Conservation (phyloP, 2,329 filamentous ascomycete genomes). For the Lachnellula willkommii region DNA sequence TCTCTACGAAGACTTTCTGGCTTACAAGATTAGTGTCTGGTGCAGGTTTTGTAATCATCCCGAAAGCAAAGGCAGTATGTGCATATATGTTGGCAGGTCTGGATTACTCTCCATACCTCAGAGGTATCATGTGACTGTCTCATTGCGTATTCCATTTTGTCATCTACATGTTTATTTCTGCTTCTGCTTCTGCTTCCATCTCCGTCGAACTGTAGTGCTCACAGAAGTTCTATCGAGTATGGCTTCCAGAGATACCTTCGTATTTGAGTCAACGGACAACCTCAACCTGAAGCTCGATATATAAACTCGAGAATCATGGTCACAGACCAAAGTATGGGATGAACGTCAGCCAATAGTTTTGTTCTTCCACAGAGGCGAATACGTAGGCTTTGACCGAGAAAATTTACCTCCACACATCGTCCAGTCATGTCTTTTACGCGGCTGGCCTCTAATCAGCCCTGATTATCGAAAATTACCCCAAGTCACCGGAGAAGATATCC, state of each 20-base stretch:
- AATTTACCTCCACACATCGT: slow-evolving; percentile 6
- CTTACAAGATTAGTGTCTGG: neutral
- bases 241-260: neutral
- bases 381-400: slow-evolving; percentile 4
- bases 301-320: neutral
- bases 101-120: neutral
- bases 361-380: slow-evolving; percentile 10
- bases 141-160: neutral
- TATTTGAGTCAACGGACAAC: neutral
- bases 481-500: neutral
- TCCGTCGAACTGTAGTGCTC: neutral
- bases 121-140: neutral
- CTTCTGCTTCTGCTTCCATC: neutral
- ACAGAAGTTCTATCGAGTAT: neutral
- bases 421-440: slow-evolving; percentile 4
- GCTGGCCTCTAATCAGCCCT: slow-evolving; percentile 5
- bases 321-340: neutral
- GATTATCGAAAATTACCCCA: slow-evolving; percentile 10
- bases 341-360: slow-evolving; percentile 3
- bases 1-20: neutral
- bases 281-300: slow-evolving; percentile 8
- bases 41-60: neutral
- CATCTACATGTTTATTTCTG: neutral
- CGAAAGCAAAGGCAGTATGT: neutral
- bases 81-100: neutral